A percentile compares a stretch with the other conserved stretches of the same genome.
These are phyloP conservation scores for Suhomyces emberorum DNA, from an alignment of 805 yeast species.

Conservation along the genomic window DNA sequence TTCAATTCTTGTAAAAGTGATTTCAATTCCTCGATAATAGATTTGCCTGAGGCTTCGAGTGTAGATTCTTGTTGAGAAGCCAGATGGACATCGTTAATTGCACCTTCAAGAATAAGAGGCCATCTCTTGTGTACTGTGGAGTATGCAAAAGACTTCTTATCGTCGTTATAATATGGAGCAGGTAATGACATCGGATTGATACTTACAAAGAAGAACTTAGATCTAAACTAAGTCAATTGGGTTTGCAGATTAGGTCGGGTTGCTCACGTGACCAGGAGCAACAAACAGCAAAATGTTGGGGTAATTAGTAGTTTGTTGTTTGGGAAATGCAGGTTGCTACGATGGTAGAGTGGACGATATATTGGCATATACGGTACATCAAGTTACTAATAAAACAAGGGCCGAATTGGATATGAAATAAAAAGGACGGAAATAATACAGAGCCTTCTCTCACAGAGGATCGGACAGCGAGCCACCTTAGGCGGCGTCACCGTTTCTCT, in stretches of 20 bases:
- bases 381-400: slow-evolving; percentile 10
- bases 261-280: too few relatives aligned
- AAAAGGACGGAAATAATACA: slow-evolving; percentile 4
- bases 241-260: too few relatives aligned
- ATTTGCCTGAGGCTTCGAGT: slow-evolving; percentile 43
- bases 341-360: slow-evolving; percentile 4
- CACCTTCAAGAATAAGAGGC: slow-evolving; percentile 76
- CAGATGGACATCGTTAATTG: slow-evolving; percentile 57
- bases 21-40: slow-evolving; percentile 39
- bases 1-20: slow-evolving; percentile 44
- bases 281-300: too few relatives aligned
- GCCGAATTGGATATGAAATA: slow-evolving; percentile 8
- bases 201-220: too few relatives aligned
- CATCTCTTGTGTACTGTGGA: slow-evolving; percentile 78
- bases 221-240: too few relatives aligned
- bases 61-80: slow-evolving; percentile 22
- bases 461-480: too few relatives aligned
- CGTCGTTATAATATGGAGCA: slow-evolving; percentile 58
- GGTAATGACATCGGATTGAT: slow-evolving; percentile 39
- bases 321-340: too few relatives aligned
- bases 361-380: slow-evolving; percentile 8
- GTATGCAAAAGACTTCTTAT: slow-evolving; percentile 75
- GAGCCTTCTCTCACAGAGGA: background rate
- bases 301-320: too few relatives aligned
- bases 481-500: slow-evolving; percentile 22